A percentile compares a stretch with the other conserved stretches of the same genome.
Evolutionary conservation across 208 protist species (phyloP).

Genomic region (Novymonas esmeraldas): DNA sequence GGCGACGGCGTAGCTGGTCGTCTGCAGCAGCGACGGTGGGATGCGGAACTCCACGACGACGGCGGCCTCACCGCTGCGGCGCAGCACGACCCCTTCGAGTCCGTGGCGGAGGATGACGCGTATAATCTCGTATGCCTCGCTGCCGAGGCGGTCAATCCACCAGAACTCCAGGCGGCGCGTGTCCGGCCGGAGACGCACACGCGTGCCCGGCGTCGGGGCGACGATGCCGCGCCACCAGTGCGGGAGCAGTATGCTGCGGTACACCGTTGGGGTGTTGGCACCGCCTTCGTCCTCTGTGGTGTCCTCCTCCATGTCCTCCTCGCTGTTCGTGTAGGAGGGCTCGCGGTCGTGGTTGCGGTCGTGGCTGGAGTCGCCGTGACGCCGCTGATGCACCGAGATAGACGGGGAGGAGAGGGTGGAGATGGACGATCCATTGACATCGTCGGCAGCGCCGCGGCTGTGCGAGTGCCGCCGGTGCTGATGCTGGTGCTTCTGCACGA

Average conservation of each 20-base stretch:
- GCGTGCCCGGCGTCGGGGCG: slow-evolving; percentile 17
- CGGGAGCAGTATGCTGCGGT: slow-evolving; percentile 24
- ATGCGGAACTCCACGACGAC: slow-evolving; percentile 32
- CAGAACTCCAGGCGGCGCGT: slow-evolving; percentile 26
- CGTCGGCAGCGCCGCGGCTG: background rate
- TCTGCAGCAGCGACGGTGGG: slow-evolving; percentile 3
- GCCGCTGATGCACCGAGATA: background rate
- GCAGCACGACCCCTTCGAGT: slow-evolving; percentile 22
- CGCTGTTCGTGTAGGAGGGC: background rate
- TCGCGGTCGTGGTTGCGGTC: background rate
- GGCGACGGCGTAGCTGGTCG: slow-evolving; percentile 15
- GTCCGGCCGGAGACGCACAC: slow-evolving; percentile 20
- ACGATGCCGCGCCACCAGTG: slow-evolving; percentile 39
- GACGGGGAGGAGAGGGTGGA: background rate
- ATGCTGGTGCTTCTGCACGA: background rate
- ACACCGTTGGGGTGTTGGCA: slow-evolving; percentile 27
- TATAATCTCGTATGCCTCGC: slow-evolving; percentile 31
- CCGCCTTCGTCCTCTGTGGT: slow-evolving; percentile 20
- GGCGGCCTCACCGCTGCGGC: slow-evolving; percentile 18
- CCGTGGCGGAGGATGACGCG: slow-evolving; percentile 23
- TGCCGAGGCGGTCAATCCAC: slow-evolving; percentile 41
- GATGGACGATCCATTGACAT: background rate
- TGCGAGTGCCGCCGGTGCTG: background rate
- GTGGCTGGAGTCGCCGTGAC: slow-evolving; percentile 3
- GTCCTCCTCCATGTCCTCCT: slow-evolving; percentile 11